Base-by-base conservation (phyloP, 192 early-diverging fungal genomes). In the Backusella liffmaniae region DNA sequence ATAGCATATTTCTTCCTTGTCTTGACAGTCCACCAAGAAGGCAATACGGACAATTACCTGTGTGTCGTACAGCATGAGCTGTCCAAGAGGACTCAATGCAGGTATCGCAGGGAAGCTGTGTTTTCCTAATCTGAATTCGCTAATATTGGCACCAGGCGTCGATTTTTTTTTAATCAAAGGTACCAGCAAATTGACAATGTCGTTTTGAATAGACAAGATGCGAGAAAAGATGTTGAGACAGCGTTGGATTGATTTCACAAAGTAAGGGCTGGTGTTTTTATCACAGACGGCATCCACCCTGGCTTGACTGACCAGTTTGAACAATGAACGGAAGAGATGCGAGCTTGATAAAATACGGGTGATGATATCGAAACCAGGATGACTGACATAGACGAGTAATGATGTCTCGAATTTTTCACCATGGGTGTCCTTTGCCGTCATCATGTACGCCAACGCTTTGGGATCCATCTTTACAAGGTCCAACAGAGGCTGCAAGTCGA, bases 281-380 rank as follows among this genome's bases (percentile, higher is more conserved):
- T 49, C 42, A 15, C 41, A 30, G 15, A 49, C 37, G 12, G 16
- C 34, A 15, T 72, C 88, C 81, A 62, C 56, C 10, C 29, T 62
- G 56, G 56, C 56, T 12, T 62, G 56, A 18, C 73, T 77, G n/a
- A 94, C 77, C 21, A 96, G 81, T 26, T 89, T 81, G 80, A 98
- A 92, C 5, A 99, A 76, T 35, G 85, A 83, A 23, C 87, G 85
- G 29, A 90, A 84, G 18, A 96, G 86, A 56, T 87, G 84, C n/a
- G 91, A 90, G 9, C 91, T 91, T 1, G 88, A 91, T n/a, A 99
- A 79, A 3, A 98, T 76, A 15, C 93, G 86, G 34, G 91, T 87
- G 51, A 93, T 77, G 32, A 99, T 83, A 68, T 95, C 92, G 75
- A 93, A 99, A 5, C 94, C 97, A 0, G 97, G 96, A 42, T 98